Evolutionary conservation across 495 filamentous ascomycete species (phyloP), one percentile per base, ranked within the genome.

Genomic region (Podospora fimiseda): DNA sequence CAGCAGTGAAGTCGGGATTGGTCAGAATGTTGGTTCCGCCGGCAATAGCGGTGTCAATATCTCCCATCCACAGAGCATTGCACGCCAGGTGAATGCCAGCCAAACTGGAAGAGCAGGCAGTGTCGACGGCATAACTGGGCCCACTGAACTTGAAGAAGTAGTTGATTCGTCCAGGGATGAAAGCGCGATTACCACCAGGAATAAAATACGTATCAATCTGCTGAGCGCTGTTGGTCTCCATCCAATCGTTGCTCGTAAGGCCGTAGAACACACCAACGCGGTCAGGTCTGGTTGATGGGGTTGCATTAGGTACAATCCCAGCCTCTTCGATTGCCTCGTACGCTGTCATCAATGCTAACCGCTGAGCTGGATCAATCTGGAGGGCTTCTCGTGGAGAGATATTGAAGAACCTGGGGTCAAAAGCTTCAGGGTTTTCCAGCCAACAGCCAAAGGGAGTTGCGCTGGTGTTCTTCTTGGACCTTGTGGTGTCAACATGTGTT

Each of bases 121-220:
- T 92, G 60, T 95, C 90, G 30, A 91, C 74, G 52, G 76, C 85
- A 61, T 85, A 81, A 53, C 85, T 90, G 0, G 89, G 89, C 0
- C 89, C 89, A 48, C 79, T 83, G 62, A 92, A 92, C 47, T 88
- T 88, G 68, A 91, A 89, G 61, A 84, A 84, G 48, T 73, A 77
- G 60, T 90, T 92, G 58, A 93, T 88, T 7, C 89, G 77, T 1
- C 88, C 89, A 0, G 89, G 87, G 7, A 82, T 82, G 56, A 95
- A 94, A 16, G 88, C 88, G 42, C 87, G 79, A 18, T 87, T 82
- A 50, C 84, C 87, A 39, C 89, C 89, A 0, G 89, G 87, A 58
- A 93, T 93, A 66, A 83, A 92, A 63, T 94, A 93, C 2, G 89
- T 93, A 61, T 93, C 89, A 50, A 94, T 81, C 51, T 92, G 85